Conservation (phyloP, 148 eudicot species). For the Chenopodium quinoa region DNA sequence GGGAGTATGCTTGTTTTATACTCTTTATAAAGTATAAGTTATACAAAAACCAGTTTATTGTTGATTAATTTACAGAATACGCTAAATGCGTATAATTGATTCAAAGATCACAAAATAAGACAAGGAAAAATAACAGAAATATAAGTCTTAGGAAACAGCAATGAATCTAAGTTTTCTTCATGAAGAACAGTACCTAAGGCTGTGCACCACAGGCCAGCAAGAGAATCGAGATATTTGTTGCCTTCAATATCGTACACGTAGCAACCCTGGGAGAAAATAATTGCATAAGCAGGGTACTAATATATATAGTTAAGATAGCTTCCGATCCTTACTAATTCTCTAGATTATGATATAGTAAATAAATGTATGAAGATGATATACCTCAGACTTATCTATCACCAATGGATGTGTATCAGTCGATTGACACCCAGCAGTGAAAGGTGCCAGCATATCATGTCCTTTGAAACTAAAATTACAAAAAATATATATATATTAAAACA, state of each 20-base stretch:
- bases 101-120: background rate
- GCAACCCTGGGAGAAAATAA: slow-evolving; percentile 55
- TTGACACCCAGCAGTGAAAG: slow-evolving; percentile 98
- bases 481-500: background rate
- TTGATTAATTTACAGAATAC: background rate
- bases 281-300: slow-evolving; percentile 1
- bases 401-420: slow-evolving; percentile 72
- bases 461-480: slow-evolving; percentile 50
- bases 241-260: slow-evolving; percentile 79
- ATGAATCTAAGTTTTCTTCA: slow-evolving; percentile 1
- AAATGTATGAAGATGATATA: slow-evolving; percentile 23
- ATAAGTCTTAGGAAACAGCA: background rate
- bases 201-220: slow-evolving; percentile 96
- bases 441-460: slow-evolving; percentile 95
- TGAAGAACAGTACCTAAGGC: slow-evolving; percentile 60
- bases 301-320: background rate
- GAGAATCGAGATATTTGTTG: slow-evolving; percentile 88
- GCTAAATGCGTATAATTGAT: background rate
- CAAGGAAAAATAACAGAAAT: background rate
- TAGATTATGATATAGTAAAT: background rate
- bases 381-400: slow-evolving; percentile 86
- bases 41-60: background rate
- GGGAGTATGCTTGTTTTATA: background rate
- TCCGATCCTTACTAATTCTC: background rate
- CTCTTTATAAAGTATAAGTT: background rate